Evolutionary conservation across 306 rosid genomes (phyloP).

Genomic region (Inga oerstediana): DNA sequence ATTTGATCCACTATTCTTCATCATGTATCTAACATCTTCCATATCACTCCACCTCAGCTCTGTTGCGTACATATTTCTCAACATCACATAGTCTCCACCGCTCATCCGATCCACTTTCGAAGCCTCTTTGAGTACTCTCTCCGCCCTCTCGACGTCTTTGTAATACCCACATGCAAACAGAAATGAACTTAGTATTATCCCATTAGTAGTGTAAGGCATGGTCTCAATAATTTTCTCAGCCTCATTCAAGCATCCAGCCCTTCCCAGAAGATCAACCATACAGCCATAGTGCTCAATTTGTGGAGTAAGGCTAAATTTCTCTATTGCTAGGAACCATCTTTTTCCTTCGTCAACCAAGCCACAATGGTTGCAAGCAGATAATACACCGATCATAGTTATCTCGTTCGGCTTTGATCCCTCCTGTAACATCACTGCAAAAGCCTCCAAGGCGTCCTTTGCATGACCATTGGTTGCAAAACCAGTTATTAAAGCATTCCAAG

Average conservation of each 20-base stretch:
- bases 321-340: slow-evolving; percentile 56
- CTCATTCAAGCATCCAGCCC: slow-evolving; percentile 73
- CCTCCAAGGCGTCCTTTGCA: slow-evolving; percentile 10
- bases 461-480: slow-evolving; percentile 49
- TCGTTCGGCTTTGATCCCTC: slow-evolving; percentile 51
- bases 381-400: slow-evolving; percentile 56
- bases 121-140: slow-evolving; percentile 53
- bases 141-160: slow-evolving; percentile 59
- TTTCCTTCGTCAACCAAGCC: slow-evolving; percentile 77
- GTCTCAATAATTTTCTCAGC: slow-evolving; percentile 57
- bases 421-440: slow-evolving; percentile 49
- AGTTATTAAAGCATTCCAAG: slow-evolving; percentile 82
- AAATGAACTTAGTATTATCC: slow-evolving; percentile 67
- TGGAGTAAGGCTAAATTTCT: slow-evolving; percentile 54
- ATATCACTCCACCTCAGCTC: slow-evolving; percentile 65
- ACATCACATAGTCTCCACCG: slow-evolving; percentile 57
- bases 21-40: slow-evolving; percentile 58
- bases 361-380: slow-evolving; percentile 72
- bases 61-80: slow-evolving; percentile 66
- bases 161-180: slow-evolving; percentile 61
- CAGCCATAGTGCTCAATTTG: slow-evolving; percentile 80
- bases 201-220: slow-evolving; percentile 71
- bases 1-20: slow-evolving; percentile 50
- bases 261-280: slow-evolving; percentile 73
- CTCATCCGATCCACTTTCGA: slow-evolving; percentile 44